phyloP scores from a whole-genome alignment of 345 rosid genomes.

The Turritis glabra region DNA sequence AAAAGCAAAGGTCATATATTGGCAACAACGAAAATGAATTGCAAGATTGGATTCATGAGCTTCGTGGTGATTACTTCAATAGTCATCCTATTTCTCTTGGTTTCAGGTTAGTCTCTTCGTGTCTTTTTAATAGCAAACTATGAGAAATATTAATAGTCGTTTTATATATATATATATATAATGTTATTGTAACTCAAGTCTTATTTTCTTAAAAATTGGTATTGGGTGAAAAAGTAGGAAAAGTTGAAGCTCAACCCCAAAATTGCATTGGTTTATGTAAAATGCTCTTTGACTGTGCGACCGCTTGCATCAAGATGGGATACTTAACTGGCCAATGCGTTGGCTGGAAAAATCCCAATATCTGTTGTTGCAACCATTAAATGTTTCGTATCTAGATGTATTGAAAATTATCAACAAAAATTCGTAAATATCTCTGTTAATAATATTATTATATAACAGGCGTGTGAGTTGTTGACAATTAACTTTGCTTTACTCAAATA shows the following conservation, averaged over 20 bases:
- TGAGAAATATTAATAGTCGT: not conserved
- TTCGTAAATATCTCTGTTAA: too few species aligned
- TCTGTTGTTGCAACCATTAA: constrained; percentile 15
- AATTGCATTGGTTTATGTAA: not conserved
- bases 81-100: not conserved
- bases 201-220: not conserved
- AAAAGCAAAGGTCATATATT: too few species aligned
- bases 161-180: too few species aligned
- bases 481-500: too few species aligned
- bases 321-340: constrained; percentile 1
- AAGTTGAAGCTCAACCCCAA: constrained; percentile 1
- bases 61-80: not conserved
- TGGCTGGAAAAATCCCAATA: not conserved
- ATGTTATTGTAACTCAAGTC: not conserved
- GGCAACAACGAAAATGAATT: not conserved
- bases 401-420: not conserved
- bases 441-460: too few species aligned
- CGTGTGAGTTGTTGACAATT: too few species aligned
- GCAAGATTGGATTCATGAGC: not conserved
- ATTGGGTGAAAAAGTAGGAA: constrained; percentile 3
- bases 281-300: not conserved
- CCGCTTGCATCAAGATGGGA: constrained; percentile 12
- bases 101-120: not conserved
- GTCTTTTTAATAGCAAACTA: not conserved
- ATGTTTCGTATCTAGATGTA: not conserved